Conservation (phyloP, 345 rosid species). For the Arabidopsis suecica region DNA sequence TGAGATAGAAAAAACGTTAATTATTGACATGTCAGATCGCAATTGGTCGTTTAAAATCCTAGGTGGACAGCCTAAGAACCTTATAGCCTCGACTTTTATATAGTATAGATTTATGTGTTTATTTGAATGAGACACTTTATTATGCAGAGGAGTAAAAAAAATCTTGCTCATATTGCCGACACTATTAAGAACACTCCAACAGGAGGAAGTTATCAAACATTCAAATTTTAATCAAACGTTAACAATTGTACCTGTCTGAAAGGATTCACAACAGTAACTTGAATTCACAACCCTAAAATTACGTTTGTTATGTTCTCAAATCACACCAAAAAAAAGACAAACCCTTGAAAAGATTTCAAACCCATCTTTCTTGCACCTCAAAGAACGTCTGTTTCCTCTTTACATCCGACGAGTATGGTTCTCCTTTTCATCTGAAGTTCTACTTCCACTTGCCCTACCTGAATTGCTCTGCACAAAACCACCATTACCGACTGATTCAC, state of each 20-base stretch:
- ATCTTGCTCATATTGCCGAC: conserved; percentile 28
- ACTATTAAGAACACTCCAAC: neutral
- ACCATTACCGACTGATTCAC: conserved; percentile 51
- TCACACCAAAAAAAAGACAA: neutral
- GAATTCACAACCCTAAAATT: conserved; percentile 30
- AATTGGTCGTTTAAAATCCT: no score
- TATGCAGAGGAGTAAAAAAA: neutral
- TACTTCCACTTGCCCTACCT: conserved; percentile 48
- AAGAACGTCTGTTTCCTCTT: conserved; percentile 26
- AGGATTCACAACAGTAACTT: conserved; percentile 7
- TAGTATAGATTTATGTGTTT: no score
- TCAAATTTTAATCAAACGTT: neutral
- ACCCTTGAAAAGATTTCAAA: conserved; percentile 18
- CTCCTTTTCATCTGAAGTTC: conserved; percentile 77
- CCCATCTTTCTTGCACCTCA: conserved; percentile 15
- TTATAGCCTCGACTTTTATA: no score
- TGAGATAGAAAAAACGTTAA: no score
- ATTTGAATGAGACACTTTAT: neutral
- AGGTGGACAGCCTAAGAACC: no score
- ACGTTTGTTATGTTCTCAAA: neutral
- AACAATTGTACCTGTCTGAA: neutral
- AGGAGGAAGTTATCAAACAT: no score
- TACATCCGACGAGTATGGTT: conserved; percentile 53
- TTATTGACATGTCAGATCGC: no score
- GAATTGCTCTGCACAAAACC: conserved; percentile 54